These are phyloP conservation scores for Ustilago lituana DNA, from an alignment of 1,284 basidiomycete genomes.

Conservation along the genomic window DNA sequence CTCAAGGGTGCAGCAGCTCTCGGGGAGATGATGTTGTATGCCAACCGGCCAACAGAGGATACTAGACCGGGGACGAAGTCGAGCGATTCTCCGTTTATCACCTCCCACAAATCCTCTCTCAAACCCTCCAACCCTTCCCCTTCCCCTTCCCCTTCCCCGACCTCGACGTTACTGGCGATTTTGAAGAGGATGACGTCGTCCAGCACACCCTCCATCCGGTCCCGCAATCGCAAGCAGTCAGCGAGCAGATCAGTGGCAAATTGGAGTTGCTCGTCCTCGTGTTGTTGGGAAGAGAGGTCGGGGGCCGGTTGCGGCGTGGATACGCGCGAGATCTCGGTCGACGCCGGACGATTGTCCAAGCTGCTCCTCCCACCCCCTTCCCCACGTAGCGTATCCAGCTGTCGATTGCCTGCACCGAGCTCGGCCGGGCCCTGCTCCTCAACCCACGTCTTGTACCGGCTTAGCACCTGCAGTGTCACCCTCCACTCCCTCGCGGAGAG, in stretches of 20 bases:
- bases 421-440: slow-evolving; percentile 27
- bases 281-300: slow-evolving; percentile 15
- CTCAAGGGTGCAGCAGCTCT: slow-evolving; percentile 85
- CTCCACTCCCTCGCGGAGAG: slow-evolving; percentile 59
- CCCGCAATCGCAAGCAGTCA: slow-evolving; percentile 10
- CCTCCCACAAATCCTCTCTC: slow-evolving; percentile 7
- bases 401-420: background rate
- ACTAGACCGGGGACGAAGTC: slow-evolving; percentile 21
- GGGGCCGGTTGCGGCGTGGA: slow-evolving; percentile 27
- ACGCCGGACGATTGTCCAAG: slow-evolving; percentile 4
- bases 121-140: background rate
- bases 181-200: slow-evolving; percentile 3
- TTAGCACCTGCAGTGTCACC: slow-evolving; percentile 60
- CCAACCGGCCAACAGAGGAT: slow-evolving; percentile 5
- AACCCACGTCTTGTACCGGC: slow-evolving; percentile 61
- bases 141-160: background rate
- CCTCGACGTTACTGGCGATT: background rate
- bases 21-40: slow-evolving; percentile 74
- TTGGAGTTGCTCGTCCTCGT: slow-evolving; percentile 21
- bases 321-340: slow-evolving; percentile 23
- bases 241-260: slow-evolving; percentile 2
- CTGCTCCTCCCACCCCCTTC: slow-evolving; percentile 1
- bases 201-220: slow-evolving; percentile 1
- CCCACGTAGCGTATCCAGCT: slow-evolving; percentile 1
- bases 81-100: slow-evolving; percentile 24